Evolutionary conservation across 2,329 filamentous ascomycete species (phyloP).

Genomic region (Amylocarpus encephaloides): DNA sequence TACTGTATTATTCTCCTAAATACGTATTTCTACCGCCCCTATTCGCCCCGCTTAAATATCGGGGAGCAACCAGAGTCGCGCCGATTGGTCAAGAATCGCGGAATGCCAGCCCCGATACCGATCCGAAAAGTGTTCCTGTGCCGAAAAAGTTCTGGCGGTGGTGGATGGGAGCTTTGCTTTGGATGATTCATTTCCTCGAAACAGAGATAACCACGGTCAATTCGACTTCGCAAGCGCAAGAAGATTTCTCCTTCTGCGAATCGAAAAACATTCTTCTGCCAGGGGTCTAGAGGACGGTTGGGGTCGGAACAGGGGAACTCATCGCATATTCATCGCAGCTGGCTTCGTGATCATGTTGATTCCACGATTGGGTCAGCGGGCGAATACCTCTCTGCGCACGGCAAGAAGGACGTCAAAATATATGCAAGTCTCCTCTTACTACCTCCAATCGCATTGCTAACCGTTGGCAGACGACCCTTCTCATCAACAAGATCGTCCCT

Average conservation of each 20-base stretch:
- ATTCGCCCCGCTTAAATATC: too few relatives aligned
- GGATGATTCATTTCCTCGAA: too few relatives aligned
- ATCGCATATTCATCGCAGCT: not conserved
- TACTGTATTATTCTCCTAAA: too few relatives aligned
- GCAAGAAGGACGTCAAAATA: constrained; percentile 28
- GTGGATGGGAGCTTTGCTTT: too few relatives aligned
- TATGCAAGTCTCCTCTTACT: constrained; percentile 20
- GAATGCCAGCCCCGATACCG: not conserved
- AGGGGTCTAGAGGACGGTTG: too few relatives aligned
- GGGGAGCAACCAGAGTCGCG: too few relatives aligned
- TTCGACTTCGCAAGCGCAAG: too few relatives aligned
- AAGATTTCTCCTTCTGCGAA: not conserved
- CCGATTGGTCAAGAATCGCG: too few relatives aligned
- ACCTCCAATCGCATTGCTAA: constrained; percentile 14
- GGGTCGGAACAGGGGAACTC: not conserved
- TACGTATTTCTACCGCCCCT: too few relatives aligned
- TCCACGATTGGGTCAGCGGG: constrained; percentile 28
- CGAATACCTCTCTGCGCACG: constrained; percentile 24
- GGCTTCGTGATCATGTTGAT: constrained; percentile 16
- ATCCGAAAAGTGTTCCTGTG: not conserved
- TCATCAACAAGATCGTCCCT: constrained; percentile 26
- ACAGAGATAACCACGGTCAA: too few relatives aligned
- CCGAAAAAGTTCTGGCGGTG: not conserved
- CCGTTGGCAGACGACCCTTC: constrained; percentile 25
- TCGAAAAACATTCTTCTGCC: too few relatives aligned